Evolutionary conservation across 768 basidiomycete species (phyloP).

Genomic region (Kwoniella pini): DNA sequence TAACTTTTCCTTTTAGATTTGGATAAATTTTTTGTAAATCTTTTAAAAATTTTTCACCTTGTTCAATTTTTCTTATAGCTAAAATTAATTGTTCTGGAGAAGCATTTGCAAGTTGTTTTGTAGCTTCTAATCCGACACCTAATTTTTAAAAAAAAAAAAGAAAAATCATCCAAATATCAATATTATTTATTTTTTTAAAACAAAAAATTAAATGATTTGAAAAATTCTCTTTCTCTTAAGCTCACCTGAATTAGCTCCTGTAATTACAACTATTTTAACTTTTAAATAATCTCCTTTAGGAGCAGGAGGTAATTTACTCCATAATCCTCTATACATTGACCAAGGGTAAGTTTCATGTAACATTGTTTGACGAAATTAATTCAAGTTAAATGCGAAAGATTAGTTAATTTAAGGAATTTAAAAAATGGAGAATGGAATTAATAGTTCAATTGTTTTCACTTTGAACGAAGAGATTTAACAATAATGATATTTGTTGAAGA

Average conservation of each 20-base stretch:
- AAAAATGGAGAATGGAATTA: too few species aligned
- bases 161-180: not conserved
- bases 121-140: slow-evolving; percentile 28
- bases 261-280: slow-evolving; percentile 17
- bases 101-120: slow-evolving; percentile 9
- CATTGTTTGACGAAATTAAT: not conserved
- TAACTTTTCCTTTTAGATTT: slow-evolving; percentile 7
- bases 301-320: slow-evolving; percentile 12
- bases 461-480: too few species aligned
- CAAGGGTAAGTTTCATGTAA: not conserved
- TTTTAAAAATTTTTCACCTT: slow-evolving; percentile 6
- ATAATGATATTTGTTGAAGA: too few species aligned
- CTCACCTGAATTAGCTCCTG: slow-evolving; percentile 20
- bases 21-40: slow-evolving; percentile 8
- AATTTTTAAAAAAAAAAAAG: not conserved
- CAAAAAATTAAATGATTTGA: too few species aligned
- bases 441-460: too few species aligned
- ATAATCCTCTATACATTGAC: slow-evolving; percentile 5
- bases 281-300: slow-evolving; percentile 13
- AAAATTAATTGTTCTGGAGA: slow-evolving; percentile 22
- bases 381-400: too few species aligned
- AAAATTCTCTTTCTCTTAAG: too few species aligned
- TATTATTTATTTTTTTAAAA: too few species aligned
- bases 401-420: too few species aligned
- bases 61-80: slow-evolving; percentile 16